These are phyloP conservation scores for Solanum sejunctum DNA, from an alignment of 257 asterid species.

Conservation along the genomic window DNA sequence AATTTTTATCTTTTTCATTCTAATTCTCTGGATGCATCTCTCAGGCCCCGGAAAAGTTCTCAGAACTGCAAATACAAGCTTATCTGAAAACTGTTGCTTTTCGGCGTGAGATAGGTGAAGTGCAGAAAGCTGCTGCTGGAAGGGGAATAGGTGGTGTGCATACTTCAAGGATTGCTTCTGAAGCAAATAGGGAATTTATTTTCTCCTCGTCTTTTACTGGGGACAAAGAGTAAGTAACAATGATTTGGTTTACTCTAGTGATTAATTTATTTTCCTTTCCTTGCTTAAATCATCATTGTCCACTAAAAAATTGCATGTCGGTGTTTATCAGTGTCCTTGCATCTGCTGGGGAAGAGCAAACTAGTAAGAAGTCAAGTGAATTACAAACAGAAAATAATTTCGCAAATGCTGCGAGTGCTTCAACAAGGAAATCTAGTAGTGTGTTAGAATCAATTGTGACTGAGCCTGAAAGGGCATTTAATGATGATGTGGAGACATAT, in stretches of 20 bases:
- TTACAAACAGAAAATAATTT: conserved; percentile 19
- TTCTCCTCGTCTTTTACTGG: conserved; percentile 86
- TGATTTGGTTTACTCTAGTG: background rate
- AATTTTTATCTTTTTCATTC: background rate
- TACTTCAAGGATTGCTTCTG: conserved; percentile 93
- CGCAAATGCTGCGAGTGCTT: conserved; percentile 10
- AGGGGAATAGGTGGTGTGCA: conserved; percentile 81
- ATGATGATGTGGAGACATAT: conserved; percentile 77
- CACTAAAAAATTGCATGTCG: background rate
- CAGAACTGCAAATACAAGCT: conserved; percentile 91
- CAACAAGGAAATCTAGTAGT: conserved; percentile 19
- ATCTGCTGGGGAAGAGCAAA: conserved; percentile 52
- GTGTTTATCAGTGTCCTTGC: conserved; percentile 49
- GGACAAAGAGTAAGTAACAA: conserved; percentile 56
- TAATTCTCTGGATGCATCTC: conserved; percentile 5
- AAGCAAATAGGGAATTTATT: conserved; percentile 88
- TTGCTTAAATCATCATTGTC: background rate
- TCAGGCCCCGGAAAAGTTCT: conserved; percentile 83
- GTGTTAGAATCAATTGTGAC: conserved; percentile 20
- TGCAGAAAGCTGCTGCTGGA: conserved; percentile 89
- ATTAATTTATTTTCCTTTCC: background rate
- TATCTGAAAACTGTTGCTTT: conserved; percentile 97
- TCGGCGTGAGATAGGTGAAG: conserved; percentile 92
- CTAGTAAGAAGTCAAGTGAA: conserved; percentile 22
- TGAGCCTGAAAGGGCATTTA: conserved; percentile 35